Conservation (phyloP, 305 asterid species). For the Solanum hybrid region DNA sequence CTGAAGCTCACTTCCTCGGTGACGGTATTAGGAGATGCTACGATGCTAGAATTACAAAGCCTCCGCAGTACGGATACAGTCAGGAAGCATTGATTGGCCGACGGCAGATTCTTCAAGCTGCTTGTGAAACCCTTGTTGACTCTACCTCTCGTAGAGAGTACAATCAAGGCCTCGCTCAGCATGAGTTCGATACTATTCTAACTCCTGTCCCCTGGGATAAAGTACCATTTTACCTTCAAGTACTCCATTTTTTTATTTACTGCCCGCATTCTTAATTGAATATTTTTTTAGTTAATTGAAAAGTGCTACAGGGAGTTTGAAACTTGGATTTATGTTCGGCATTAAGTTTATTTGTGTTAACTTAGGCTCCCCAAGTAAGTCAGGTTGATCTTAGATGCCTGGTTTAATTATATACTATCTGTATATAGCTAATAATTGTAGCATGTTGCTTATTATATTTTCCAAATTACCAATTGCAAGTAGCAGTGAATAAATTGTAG, state of each 20-base stretch:
- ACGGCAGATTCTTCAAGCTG: constrained; percentile 86
- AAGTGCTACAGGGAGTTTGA: background rate
- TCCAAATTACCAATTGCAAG: background rate
- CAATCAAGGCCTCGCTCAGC: constrained; percentile 64
- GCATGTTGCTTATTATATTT: background rate
- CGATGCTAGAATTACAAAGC: constrained; percentile 69
- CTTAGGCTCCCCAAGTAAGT: background rate
- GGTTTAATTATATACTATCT: background rate
- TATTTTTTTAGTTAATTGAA: background rate
- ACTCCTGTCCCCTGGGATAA: constrained; percentile 94
- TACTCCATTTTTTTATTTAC: background rate
- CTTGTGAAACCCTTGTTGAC: constrained; percentile 76
- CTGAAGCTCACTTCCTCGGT: constrained; percentile 84
- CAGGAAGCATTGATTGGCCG: constrained; percentile 78
- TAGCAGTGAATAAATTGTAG: background rate
- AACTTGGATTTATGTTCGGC: background rate
- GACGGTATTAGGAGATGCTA: constrained; percentile 91
- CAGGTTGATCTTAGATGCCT: background rate
- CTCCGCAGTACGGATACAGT: constrained; percentile 84
- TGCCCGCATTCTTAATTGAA: background rate
- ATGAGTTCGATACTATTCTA: constrained; percentile 61
- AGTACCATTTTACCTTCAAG: constrained; percentile 27
- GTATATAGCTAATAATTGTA: background rate
- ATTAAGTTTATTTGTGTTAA: background rate
- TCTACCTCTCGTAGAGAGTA: constrained; percentile 76